phyloP scores from a whole-genome alignment of 805 yeast genomes.

The Torulaspora maleeae region DNA sequence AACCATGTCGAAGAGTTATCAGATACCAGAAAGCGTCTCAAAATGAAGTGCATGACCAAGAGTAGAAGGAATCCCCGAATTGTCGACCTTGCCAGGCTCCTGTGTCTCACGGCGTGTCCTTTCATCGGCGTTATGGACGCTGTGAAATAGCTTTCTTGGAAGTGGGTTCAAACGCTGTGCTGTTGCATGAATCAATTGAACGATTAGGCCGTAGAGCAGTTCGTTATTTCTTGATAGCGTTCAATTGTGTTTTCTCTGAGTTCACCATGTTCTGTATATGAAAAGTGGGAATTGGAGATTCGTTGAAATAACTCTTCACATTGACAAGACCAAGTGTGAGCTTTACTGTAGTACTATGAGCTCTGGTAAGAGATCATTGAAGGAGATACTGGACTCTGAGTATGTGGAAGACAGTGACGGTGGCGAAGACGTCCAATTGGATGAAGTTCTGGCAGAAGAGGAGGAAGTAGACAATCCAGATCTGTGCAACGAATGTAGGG shows the following conservation, averaged over 20 bases:
- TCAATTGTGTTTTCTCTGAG: no score
- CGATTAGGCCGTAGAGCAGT: no score
- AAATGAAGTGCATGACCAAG: not conserved
- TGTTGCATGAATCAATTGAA: no score
- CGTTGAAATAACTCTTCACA: not conserved
- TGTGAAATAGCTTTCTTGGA: not conserved
- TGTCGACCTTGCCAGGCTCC: not conserved
- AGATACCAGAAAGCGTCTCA: not conserved
- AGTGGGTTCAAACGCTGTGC: no score
- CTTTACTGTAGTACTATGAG: slow-evolving; percentile 11
- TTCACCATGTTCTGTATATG: not conserved
- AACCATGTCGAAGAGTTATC: not conserved
- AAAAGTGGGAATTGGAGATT: not conserved
- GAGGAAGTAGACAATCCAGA: slow-evolving; percentile 34
- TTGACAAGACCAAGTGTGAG: not conserved
- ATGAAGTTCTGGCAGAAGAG: slow-evolving; percentile 26
- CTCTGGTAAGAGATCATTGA: slow-evolving; percentile 31
- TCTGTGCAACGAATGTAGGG: slow-evolving; percentile 66
- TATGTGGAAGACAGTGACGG: slow-evolving; percentile 34
- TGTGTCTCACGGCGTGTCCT: not conserved
- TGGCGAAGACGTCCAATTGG: slow-evolving; percentile 16
- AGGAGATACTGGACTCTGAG: slow-evolving; percentile 39
- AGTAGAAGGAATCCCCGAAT: not conserved
- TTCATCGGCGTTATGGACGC: not conserved
- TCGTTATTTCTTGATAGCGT: no score